A percentile compares a stretch with the other conserved stretches of the same genome.
Evolutionary conservation across 345 rosid species (phyloP).

Genomic region (Moringa oleifera): DNA sequence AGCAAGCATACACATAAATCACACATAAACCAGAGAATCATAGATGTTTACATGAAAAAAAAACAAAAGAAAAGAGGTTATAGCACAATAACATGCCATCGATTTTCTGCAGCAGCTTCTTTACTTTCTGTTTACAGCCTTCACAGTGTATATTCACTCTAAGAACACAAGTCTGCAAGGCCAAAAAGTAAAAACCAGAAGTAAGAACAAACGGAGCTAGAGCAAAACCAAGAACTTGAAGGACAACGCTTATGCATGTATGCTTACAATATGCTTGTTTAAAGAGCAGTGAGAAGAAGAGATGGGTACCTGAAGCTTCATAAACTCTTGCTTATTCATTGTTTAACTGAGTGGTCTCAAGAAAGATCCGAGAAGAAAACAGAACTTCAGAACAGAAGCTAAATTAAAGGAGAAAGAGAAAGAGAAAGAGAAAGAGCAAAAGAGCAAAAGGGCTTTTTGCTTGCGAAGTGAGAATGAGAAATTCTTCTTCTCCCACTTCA

Average conservation of each 20-base stretch:
- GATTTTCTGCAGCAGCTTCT: constrained; percentile 66
- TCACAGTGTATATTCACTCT: constrained; percentile 91
- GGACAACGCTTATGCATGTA: too few species aligned
- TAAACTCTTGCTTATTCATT: constrained; percentile 69
- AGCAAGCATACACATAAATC: background rate
- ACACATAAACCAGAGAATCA: background rate
- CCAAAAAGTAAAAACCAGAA: background rate
- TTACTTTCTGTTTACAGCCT: constrained; percentile 85
- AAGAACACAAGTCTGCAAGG: constrained; percentile 72
- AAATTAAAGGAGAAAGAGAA: constrained; percentile 11
- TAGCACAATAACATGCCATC: constrained; percentile 45
- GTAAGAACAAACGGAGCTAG: constrained; percentile 5
- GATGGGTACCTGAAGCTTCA: constrained; percentile 69
- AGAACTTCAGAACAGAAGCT: too few species aligned
- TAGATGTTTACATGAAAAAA: too few species aligned
- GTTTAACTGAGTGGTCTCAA: constrained; percentile 5
- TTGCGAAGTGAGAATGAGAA: constrained; percentile 10
- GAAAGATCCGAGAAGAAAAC: constrained; percentile 4
- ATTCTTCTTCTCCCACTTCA: constrained; percentile 2
- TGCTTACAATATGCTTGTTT: too few species aligned
- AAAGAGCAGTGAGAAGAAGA: background rate
- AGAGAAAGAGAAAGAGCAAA: background rate
- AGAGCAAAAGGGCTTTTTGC: constrained; percentile 16
- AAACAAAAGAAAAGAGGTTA: background rate
- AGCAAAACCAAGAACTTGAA: too few species aligned